Percentiles rank a stretch among this genome's conserved stretches.
phyloP scores from a whole-genome alignment of 164 flowering plant genomes.

The Tetracentron sinense region DNA sequence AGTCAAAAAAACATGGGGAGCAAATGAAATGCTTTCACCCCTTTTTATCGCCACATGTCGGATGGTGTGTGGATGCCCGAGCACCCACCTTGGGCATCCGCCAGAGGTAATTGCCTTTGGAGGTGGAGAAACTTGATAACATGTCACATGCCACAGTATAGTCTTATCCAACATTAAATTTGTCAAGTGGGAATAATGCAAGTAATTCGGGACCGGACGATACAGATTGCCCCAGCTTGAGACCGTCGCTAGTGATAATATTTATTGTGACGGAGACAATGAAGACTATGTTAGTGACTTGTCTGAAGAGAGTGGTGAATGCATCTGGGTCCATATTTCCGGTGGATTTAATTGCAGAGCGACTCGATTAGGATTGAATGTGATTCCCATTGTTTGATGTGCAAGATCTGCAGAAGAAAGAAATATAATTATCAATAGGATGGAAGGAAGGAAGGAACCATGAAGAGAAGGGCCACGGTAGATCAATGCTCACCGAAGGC shows the following conservation, averaged over 20 bases:
- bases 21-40: too few species aligned
- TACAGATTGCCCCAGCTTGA: slow-evolving; percentile 17
- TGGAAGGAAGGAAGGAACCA: too few species aligned
- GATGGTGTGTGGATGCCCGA: too few species aligned
- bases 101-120: too few species aligned
- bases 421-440: too few species aligned
- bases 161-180: slow-evolving; percentile 56
- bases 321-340: slow-evolving; percentile 64
- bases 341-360: slow-evolving; percentile 52
- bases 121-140: slow-evolving; percentile 68
- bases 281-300: slow-evolving; percentile 28
- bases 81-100: too few species aligned
- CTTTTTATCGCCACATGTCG: too few species aligned
- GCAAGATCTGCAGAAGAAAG: too few species aligned
- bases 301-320: slow-evolving; percentile 32
- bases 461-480: too few species aligned
- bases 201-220: slow-evolving; percentile 8
- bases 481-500: too few species aligned
- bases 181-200: slow-evolving; percentile 30
- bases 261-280: slow-evolving; percentile 17
- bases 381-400: too few species aligned
- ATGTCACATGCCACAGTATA: slow-evolving; percentile 61
- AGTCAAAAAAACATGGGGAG: too few species aligned
- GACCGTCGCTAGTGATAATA: slow-evolving; percentile 18
- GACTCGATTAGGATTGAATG: slow-evolving; percentile 21